A percentile compares a stretch with the other conserved stretches of the same genome.
Evolutionary conservation across 202 grass and related monocot species (phyloP).

Genomic region (Schoenoplectus tabernaemontani): DNA sequence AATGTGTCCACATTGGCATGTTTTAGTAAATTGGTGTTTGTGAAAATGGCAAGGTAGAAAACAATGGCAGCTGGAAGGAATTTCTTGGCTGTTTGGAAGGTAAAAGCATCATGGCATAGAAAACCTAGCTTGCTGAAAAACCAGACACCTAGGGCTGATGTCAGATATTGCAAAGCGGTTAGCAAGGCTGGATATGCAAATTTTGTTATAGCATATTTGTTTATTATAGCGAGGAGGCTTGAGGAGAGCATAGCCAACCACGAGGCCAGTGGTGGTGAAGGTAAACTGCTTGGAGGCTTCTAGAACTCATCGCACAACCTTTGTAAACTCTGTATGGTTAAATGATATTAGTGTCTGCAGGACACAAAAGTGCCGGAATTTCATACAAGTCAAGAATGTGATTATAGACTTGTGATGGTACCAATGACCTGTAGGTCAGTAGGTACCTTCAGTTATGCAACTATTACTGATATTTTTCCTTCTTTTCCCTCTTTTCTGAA

Average conservation of each 20-base stretch:
- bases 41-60: conserved; percentile 82
- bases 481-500: neutral
- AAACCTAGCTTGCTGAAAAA: conserved; percentile 39
- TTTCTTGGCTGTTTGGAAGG: conserved; percentile 49
- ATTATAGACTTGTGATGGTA: neutral
- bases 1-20: conserved; percentile 73
- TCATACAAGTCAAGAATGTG: neutral
- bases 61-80: conserved; percentile 45
- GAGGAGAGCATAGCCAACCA: conserved; percentile 58
- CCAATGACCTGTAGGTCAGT: neutral
- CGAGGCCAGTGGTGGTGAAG: conserved; percentile 49
- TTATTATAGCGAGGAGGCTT: conserved; percentile 68
- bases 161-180: conserved; percentile 51
- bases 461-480: neutral
- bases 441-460: neutral
- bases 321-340: neutral
- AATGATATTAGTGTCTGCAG: neutral
- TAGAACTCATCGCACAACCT: conserved; percentile 4
- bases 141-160: conserved; percentile 43
- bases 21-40: conserved; percentile 65
- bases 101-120: conserved; percentile 52
- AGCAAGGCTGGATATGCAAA: conserved; percentile 60
- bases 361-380: neutral
- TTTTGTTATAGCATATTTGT: conserved; percentile 70
- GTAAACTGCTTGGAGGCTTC: conserved; percentile 23